These are phyloP conservation scores for Bocquillonia castaneifolia DNA, from an alignment of 441 rosid genomes.

Conservation along the genomic window DNA sequence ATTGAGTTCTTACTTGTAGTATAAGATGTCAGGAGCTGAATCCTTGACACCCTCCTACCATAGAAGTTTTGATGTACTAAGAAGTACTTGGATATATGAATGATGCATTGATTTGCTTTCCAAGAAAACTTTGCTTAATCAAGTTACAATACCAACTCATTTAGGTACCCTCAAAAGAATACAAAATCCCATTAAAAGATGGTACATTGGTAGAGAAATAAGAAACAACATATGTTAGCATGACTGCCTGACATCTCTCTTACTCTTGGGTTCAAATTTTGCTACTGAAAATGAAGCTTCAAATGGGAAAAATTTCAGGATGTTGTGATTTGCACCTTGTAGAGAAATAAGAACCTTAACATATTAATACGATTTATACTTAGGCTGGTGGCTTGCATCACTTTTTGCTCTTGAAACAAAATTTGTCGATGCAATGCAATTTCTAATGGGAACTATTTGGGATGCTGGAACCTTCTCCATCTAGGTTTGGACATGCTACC, in stretches of 20 bases:
- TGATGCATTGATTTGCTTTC: not conserved
- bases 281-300: no score
- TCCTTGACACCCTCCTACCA: not conserved
- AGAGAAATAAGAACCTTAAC: constrained; percentile 1
- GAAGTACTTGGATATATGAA: no score
- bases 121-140: not conserved
- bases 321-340: not conserved
- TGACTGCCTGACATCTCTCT: no score
- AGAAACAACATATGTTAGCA: no score
- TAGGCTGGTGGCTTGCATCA: not conserved
- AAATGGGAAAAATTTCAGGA: no score
- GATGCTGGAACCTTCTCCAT: not conserved
- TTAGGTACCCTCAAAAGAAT: not conserved
- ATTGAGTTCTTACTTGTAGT: not conserved
- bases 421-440: not conserved
- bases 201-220: not conserved
- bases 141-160: not conserved
- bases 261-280: no score
- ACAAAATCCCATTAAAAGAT: not conserved
- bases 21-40: not conserved
- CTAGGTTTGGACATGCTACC: not conserved
- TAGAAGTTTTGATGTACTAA: not conserved
- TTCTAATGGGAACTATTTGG: constrained; percentile 7
- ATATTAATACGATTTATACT: not conserved
- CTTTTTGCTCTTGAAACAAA: not conserved